phyloP scores from a whole-genome alignment of 2,329 filamentous ascomycete genomes.

The Orbilia oligospora region DNA sequence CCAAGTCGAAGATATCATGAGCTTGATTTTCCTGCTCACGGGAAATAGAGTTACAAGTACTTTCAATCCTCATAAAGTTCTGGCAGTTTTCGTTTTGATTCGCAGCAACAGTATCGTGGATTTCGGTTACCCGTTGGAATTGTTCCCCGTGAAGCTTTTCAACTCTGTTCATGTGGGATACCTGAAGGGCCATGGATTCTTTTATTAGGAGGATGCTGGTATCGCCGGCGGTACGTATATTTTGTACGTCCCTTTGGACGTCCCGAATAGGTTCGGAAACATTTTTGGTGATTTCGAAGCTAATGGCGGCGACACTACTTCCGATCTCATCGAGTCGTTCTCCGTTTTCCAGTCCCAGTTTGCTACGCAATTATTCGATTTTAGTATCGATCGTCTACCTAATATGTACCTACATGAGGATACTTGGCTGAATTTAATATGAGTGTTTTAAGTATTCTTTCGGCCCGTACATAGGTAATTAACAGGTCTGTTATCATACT shows the following conservation, averaged over 20 bases:
- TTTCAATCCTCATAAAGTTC: conserved; percentile 11
- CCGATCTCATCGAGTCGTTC: conserved; percentile 30
- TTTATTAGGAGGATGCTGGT: conserved; percentile 14
- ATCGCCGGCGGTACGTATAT: conserved; percentile 21
- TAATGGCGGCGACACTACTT: conserved; percentile 14
- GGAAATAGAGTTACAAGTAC: background rate
- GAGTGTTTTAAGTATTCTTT: background rate
- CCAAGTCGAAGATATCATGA: no score
- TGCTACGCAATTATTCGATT: conserved; percentile 15
- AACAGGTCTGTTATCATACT: no score
- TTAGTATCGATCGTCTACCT: background rate
- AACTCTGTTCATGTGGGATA: conserved; percentile 17
- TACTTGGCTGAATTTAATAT: no score
- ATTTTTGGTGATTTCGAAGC: conserved; percentile 36
- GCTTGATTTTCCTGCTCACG: background rate
- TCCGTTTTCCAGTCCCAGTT: conserved; percentile 37
- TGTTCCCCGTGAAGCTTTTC: conserved; percentile 32
- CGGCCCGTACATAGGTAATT: no score
- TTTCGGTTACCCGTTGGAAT: conserved; percentile 35
- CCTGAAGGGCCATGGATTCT: conserved; percentile 38
- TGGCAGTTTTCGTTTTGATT: conserved; percentile 22
- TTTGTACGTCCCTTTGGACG: conserved; percentile 28
- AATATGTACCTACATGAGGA: no score
- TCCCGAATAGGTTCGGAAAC: conserved; percentile 35
- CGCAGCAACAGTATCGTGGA: conserved; percentile 25